A percentile compares a stretch with the other conserved stretches of the same genome.
These are phyloP conservation scores for Amylostereum areolatum DNA, from an alignment of 1,284 basidiomycete species.

Conservation along the genomic window DNA sequence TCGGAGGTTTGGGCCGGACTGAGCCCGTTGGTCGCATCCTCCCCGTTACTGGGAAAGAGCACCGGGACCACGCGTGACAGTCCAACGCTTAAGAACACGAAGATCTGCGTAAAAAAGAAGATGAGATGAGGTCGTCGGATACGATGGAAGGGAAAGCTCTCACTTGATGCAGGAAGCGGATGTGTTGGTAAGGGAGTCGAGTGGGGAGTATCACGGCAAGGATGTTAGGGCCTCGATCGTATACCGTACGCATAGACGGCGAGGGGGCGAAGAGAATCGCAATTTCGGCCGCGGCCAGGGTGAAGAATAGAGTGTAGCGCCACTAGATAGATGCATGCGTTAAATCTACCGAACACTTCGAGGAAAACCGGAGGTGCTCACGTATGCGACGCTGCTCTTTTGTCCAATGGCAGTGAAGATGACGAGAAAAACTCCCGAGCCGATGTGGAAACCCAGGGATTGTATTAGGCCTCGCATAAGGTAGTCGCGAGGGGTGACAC, in stretches of 20 bases:
- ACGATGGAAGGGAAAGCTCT: neutral
- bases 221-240: conserved; percentile 21
- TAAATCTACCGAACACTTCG: neutral
- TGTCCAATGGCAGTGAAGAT: conserved; percentile 59
- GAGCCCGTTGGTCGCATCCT: conserved; percentile 3
- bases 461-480: conserved; percentile 62
- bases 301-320: conserved; percentile 65
- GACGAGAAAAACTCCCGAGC: conserved; percentile 54
- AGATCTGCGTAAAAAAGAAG: conserved; percentile 34
- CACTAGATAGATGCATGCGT: conserved; percentile 43
- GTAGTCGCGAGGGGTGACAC: conserved; percentile 65
- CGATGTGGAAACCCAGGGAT: conserved; percentile 68
- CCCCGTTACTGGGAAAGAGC: conserved; percentile 37
- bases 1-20: neutral
- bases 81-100: conserved; percentile 66
- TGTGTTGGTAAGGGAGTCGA: conserved; percentile 66
- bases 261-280: conserved; percentile 55
- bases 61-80: conserved; percentile 62
- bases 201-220: conserved; percentile 54
- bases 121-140: neutral
- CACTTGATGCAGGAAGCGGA: conserved; percentile 60
- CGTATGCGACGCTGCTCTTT: conserved; percentile 57
- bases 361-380: conserved; percentile 33
- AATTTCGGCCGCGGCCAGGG: conserved; percentile 56
- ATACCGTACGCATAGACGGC: conserved; percentile 25